phyloP scores from a whole-genome alignment of 139 green algal genomes.

The Deuterostichococcus epilithicus region DNA sequence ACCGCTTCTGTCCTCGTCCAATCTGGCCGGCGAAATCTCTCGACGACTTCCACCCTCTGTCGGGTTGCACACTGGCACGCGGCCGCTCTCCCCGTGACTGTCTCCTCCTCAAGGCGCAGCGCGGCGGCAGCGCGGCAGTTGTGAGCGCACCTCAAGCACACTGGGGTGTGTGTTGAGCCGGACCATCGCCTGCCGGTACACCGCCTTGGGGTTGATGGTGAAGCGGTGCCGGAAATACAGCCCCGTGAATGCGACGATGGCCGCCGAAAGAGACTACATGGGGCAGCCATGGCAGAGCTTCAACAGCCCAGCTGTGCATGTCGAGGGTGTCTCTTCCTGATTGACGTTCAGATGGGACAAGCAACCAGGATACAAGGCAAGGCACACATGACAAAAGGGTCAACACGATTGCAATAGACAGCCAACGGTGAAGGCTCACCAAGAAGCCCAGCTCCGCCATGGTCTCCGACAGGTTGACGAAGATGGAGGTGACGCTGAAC shows the following conservation, averaged over 20 bases:
- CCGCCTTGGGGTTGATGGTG: slow-evolving; percentile 44
- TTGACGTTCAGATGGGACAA: no score
- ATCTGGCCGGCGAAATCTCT: no score
- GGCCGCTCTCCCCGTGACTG: no score
- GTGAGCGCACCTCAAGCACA: slow-evolving; percentile 52
- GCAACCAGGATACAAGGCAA: no score
- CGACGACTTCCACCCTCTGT: no score
- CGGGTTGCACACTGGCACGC: no score
- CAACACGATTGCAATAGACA: not conserved
- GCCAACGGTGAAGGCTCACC: slow-evolving; percentile 18
- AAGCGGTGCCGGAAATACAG: slow-evolving; percentile 36
- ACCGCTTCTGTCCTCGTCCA: no score
- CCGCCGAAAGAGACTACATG: slow-evolving; percentile 38
- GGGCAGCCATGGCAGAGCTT: not conserved
- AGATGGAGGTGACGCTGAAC: slow-evolving; percentile 33
- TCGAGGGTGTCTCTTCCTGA: no score
- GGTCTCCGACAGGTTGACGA: slow-evolving; percentile 55
- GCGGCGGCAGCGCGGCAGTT: not conserved
- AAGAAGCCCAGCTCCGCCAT: slow-evolving; percentile 54
- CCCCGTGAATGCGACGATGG: slow-evolving; percentile 26
- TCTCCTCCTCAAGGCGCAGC: no score
- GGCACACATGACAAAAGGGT: no score
- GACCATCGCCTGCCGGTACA: slow-evolving; percentile 62
- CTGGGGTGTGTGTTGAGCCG: slow-evolving; percentile 62
- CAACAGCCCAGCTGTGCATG: not conserved